Evolutionary conservation across 495 filamentous ascomycete genomes (phyloP), one percentile per base, ranked within the genome.

Genomic region (Aspergillus homomorphus): DNA sequence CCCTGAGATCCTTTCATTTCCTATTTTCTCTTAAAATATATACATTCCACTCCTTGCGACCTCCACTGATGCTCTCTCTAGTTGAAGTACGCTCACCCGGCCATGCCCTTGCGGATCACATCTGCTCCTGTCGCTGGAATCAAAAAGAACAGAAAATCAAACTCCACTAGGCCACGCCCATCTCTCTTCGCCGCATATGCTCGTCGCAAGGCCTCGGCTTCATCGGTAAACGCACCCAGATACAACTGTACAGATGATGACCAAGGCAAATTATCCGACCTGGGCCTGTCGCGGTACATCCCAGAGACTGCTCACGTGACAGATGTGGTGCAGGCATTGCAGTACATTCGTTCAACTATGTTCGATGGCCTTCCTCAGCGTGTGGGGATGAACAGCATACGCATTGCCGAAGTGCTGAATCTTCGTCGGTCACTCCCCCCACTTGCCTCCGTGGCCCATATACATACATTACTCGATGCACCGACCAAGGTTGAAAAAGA

Each of bases 401-500:
- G 86, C 15, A 87, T 89, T 23, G 81, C 88, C 12, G 82, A 91
- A 62, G 78, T 89, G 1, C 77, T 93, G 48, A 88, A 88, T 59
- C 83, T 84, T 63, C 82, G 89, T 20, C 74, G 72, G 22, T 78
- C 74, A 14, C 67, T 95, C 28, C 91, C 91, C 28, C 86, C 86
- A 0, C 77, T 90, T 20, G 87, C 87, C 18, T 89, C 85, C 0
- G 75, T 88, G 6, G 80, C 86, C 22, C 89, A 95, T 73, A 66
- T 94, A 4, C 86, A 89, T 68, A 84, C 86, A 0, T 62, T 92
- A 8, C 72, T 86, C 18, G 73, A 79, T 53, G 83, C 84, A 9
- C 83, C 88, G 1, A 92, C 90, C 4, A 77, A 77, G 45, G 85
- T 85, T 3, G 91, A 95, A 71, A 78, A 87, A 49, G 90, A 91